Percentiles rank a stretch among this genome's conserved stretches.
These are phyloP conservation scores for Pyrenophora tritici-repentis DNA, from an alignment of 2,329 filamentous ascomycete genomes.

Conservation along the genomic window DNA sequence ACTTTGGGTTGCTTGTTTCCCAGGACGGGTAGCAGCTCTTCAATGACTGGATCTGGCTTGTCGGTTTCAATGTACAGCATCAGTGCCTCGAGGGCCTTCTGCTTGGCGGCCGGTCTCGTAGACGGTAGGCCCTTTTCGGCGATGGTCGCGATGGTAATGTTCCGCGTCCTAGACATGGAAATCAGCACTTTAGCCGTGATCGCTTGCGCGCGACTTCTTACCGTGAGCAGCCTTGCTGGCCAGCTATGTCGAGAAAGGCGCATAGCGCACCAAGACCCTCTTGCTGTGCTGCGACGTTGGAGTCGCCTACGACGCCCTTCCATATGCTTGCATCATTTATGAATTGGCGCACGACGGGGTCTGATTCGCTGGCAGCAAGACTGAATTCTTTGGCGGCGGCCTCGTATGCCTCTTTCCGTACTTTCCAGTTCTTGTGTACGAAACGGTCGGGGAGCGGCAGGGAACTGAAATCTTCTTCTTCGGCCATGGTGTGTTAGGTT, in stretches of 20 bases:
- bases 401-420: conserved; percentile 92
- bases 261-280: conserved; percentile 88
- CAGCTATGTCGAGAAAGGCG: conserved; percentile 89
- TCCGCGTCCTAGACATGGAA: conserved; percentile 65
- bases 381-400: conserved; percentile 87
- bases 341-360: conserved; percentile 86
- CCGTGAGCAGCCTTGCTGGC: conserved; percentile 75
- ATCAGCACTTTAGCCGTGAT: conserved; percentile 1
- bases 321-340: conserved; percentile 81
- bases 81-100: conserved; percentile 82
- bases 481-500: conserved; percentile 66
- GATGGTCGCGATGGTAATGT: conserved; percentile 74
- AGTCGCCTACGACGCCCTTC: conserved; percentile 92
- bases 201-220: conserved; percentile 40
- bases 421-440: conserved; percentile 95
- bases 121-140: conserved; percentile 91
- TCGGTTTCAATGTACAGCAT: conserved; percentile 91
- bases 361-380: conserved; percentile 79
- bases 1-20: conserved; percentile 92
- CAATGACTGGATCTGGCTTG: conserved; percentile 80
- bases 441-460: conserved; percentile 81
- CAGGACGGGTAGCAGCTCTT: conserved; percentile 83
- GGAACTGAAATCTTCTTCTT: conserved; percentile 79
- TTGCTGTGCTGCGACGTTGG: conserved; percentile 95
- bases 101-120: conserved; percentile 85